These are phyloP conservation scores for Priceomyces medius DNA, from an alignment of 805 yeast genomes.

Conservation along the genomic window DNA sequence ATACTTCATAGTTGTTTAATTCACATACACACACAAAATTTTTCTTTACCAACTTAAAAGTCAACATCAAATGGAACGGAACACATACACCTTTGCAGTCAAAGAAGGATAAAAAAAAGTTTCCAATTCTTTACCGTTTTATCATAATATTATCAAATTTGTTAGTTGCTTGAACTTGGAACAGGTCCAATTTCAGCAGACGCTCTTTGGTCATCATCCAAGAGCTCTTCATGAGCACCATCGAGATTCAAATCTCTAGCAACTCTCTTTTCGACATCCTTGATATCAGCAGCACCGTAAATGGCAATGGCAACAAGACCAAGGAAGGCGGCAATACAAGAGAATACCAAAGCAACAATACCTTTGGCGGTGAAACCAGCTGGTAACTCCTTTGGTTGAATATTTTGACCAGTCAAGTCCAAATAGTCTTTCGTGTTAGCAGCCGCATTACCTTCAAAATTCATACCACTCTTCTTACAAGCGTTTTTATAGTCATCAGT, in stretches of 20 bases:
- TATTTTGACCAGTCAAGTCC: slow-evolving; percentile 73
- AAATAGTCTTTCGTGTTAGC: slow-evolving; percentile 62
- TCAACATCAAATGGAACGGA: slow-evolving; percentile 1
- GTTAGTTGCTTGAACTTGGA: neutral
- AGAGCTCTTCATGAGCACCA: slow-evolving; percentile 30
- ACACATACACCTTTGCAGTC: slow-evolving; percentile 6
- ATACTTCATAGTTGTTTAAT: slow-evolving; percentile 8
- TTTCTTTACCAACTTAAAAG: slow-evolving; percentile 5
- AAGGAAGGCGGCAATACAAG: slow-evolving; percentile 78
- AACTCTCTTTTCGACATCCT: slow-evolving; percentile 63
- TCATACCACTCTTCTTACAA: slow-evolving; percentile 58
- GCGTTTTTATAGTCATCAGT: slow-evolving; percentile 58
- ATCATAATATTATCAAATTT: too few relatives aligned
- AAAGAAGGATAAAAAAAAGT: too few relatives aligned
- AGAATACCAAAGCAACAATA: slow-evolving; percentile 89
- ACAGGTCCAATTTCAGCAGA: neutral
- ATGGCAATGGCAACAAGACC: slow-evolving; percentile 75
- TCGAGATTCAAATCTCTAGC: slow-evolving; percentile 54
- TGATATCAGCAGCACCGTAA: slow-evolving; percentile 86
- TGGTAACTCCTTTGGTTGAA: slow-evolving; percentile 68
- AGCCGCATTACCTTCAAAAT: slow-evolving; percentile 82
- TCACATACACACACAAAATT: slow-evolving; percentile 17
- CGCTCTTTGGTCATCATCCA: slow-evolving; percentile 11
- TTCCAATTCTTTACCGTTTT: too few relatives aligned
- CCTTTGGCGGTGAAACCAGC: slow-evolving; percentile 93